These are phyloP conservation scores for Scheffersomyces amazonensis DNA, from an alignment of 805 yeast genomes.

Conservation along the genomic window DNA sequence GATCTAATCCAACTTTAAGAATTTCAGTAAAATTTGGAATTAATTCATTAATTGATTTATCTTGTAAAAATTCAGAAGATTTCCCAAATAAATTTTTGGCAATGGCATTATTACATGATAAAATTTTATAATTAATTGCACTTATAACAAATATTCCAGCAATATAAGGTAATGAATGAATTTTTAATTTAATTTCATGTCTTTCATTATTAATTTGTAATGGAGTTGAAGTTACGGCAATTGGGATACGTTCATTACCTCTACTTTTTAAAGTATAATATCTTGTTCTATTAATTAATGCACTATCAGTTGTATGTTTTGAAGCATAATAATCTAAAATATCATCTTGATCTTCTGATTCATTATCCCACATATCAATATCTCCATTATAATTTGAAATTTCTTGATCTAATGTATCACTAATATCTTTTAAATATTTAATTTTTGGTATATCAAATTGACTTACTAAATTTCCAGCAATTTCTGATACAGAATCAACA, in stretches of 20 bases:
- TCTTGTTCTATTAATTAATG: slow-evolving; percentile 50
- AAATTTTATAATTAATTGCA: slow-evolving; percentile 44
- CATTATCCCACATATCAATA: slow-evolving; percentile 3
- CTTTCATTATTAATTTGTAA: slow-evolving; percentile 45
- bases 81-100: slow-evolving; percentile 77
- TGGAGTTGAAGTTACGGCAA: slow-evolving; percentile 67
- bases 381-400: slow-evolving; percentile 8
- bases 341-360: slow-evolving; percentile 10
- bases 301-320: slow-evolving; percentile 23
- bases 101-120: slow-evolving; percentile 78
- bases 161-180: slow-evolving; percentile 79
- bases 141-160: slow-evolving; percentile 81
- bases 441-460: slow-evolving; percentile 13
- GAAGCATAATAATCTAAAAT: slow-evolving; percentile 5
- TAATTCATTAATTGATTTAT: slow-evolving; percentile 48
- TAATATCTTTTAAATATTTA: slow-evolving; percentile 17
- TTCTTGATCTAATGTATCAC: slow-evolving; percentile 24
- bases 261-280: slow-evolving; percentile 56
- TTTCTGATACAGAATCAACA: slow-evolving; percentile 24
- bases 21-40: slow-evolving; percentile 61
- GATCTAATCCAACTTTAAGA: slow-evolving; percentile 37
- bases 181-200: slow-evolving; percentile 52
- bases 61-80: slow-evolving; percentile 42
- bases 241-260: slow-evolving; percentile 55
- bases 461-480: slow-evolving; percentile 33